Conservation (phyloP, 1,139 yeast genomes). For the Candida sp. region DNA sequence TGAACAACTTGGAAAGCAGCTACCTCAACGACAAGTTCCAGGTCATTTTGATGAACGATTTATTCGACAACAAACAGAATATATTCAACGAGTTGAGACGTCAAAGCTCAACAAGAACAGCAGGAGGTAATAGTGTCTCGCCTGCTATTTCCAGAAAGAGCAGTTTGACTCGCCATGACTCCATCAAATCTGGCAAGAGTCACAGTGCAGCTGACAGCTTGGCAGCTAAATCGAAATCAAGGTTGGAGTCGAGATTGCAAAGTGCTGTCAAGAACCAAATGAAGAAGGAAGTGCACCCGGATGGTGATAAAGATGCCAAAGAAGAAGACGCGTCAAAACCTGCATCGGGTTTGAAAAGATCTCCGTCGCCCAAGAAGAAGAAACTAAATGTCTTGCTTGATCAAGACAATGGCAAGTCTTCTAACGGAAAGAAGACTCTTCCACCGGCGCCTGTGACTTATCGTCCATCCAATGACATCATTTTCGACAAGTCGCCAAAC, state of each 20-base stretch:
- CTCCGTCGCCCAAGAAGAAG: slow-evolving; percentile 46
- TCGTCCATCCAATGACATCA: slow-evolving; percentile 34
- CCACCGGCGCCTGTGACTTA: slow-evolving; percentile 27
- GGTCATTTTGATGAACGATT: slow-evolving; percentile 60
- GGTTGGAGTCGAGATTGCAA: slow-evolving; percentile 37
- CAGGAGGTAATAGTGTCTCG: slow-evolving; percentile 8
- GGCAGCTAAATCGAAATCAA: slow-evolving; percentile 26
- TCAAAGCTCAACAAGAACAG: slow-evolving; percentile 27
- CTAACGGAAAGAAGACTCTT: not conserved
- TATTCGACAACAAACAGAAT: slow-evolving; percentile 34
- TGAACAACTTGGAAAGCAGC: slow-evolving; percentile 4
- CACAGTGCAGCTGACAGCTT: slow-evolving; percentile 5
- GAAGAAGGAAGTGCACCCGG: slow-evolving; percentile 3
- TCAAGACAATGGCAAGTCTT: slow-evolving; percentile 12
- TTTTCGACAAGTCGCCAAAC: slow-evolving; percentile 8
- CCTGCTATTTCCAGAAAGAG: slow-evolving; percentile 5
- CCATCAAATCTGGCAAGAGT: slow-evolving; percentile 8
- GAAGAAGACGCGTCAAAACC: slow-evolving; percentile 17
- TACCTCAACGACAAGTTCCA: slow-evolving; percentile 59
- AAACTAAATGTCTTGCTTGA: slow-evolving; percentile 30
- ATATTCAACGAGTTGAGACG: slow-evolving; percentile 52
- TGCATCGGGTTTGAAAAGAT: slow-evolving; percentile 31
- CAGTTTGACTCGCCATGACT: slow-evolving; percentile 12
- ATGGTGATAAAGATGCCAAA: slow-evolving; percentile 6
- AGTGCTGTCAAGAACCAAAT: slow-evolving; percentile 24